Percentiles rank a stretch among this genome's conserved stretches.
These are phyloP conservation scores for Babesia ovata DNA, from an alignment of 169 alveolate genomes.

Conservation along the genomic window DNA sequence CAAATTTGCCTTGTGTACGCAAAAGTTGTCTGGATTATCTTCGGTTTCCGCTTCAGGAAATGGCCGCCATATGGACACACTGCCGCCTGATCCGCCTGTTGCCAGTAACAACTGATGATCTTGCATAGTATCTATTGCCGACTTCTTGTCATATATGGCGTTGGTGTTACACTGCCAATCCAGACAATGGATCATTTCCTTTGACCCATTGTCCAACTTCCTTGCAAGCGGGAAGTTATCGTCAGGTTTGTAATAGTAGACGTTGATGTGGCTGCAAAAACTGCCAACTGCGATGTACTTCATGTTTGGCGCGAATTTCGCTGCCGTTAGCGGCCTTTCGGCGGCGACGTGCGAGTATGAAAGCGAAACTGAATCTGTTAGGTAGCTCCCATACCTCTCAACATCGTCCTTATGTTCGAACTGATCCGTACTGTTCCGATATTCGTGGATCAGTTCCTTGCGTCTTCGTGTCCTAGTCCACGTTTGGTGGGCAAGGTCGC, in stretches of 20 bases:
- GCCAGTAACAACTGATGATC: constrained; percentile 69
- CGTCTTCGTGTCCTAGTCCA: constrained; percentile 41
- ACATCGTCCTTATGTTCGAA: constrained; percentile 74
- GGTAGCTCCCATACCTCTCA: constrained; percentile 65
- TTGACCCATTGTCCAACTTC: constrained; percentile 66
- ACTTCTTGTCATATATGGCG: constrained; percentile 62
- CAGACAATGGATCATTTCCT: constrained; percentile 75
- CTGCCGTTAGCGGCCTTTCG: constrained; percentile 79
- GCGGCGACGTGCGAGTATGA: constrained; percentile 75
- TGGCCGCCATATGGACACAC: constrained; percentile 75
- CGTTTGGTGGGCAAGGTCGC: constrained; percentile 55
- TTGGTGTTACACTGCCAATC: constrained; percentile 74
- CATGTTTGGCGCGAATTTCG: constrained; percentile 77
- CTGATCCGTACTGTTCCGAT: constrained; percentile 61
- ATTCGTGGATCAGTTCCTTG: constrained; percentile 68
- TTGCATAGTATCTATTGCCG: constrained; percentile 31
- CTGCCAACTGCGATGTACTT: constrained; percentile 59
- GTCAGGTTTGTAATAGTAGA: constrained; percentile 53
- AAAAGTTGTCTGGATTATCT: constrained; percentile 12
- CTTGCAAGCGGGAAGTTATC: constrained; percentile 63
- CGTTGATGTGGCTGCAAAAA: constrained; percentile 67
- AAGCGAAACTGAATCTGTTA: constrained; percentile 67
- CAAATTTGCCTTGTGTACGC: constrained; percentile 59
- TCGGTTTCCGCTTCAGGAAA: constrained; percentile 8
- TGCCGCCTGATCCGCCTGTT: constrained; percentile 76